Conservation (phyloP, 1,284 basidiomycete species). For the Termitomyces sp. region DNA sequence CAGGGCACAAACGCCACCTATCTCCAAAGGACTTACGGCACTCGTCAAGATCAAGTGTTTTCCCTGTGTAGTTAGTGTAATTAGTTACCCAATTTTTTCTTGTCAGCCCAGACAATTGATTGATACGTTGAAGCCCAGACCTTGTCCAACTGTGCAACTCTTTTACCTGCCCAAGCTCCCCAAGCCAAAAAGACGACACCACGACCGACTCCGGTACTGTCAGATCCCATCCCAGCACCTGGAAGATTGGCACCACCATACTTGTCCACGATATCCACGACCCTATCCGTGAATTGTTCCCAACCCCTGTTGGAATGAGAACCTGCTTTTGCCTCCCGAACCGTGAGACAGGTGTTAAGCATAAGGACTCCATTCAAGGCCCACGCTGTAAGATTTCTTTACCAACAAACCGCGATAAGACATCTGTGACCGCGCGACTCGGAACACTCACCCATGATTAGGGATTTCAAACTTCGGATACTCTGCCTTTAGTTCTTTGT, state of each 20-base stretch:
- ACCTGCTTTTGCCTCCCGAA: slow-evolving; percentile 68
- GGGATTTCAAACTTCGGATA: slow-evolving; percentile 79
- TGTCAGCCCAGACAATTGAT: slow-evolving; percentile 1
- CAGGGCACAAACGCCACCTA: slow-evolving; percentile 16
- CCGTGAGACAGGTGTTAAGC: slow-evolving; percentile 89
- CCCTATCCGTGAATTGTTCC: slow-evolving; percentile 80
- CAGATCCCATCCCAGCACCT: slow-evolving; percentile 27
- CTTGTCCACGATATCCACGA: slow-evolving; percentile 63
- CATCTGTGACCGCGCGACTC: neutral
- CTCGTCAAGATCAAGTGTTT: slow-evolving; percentile 84
- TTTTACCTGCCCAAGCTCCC: slow-evolving; percentile 85
- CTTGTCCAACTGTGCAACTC: slow-evolving; percentile 76
- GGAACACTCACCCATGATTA: slow-evolving; percentile 70
- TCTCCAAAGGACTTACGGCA: slow-evolving; percentile 45
- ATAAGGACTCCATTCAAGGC: slow-evolving; percentile 87
- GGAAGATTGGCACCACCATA: slow-evolving; percentile 73
- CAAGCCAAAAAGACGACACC: slow-evolving; percentile 87
- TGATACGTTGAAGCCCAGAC: slow-evolving; percentile 35
- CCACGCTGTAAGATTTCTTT: slow-evolving; percentile 79
- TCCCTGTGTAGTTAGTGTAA: too few species aligned
- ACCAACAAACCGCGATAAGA: slow-evolving; percentile 11
- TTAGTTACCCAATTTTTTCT: slow-evolving; percentile 29
- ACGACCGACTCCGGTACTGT: slow-evolving; percentile 50
- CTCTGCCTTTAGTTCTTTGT: slow-evolving; percentile 80
- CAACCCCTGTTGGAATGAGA: slow-evolving; percentile 86